Evolutionary conservation across 2,329 filamentous ascomycete species (phyloP), one percentile per base, ranked within the genome.

Genomic region (Diaporthe australafricana): DNA sequence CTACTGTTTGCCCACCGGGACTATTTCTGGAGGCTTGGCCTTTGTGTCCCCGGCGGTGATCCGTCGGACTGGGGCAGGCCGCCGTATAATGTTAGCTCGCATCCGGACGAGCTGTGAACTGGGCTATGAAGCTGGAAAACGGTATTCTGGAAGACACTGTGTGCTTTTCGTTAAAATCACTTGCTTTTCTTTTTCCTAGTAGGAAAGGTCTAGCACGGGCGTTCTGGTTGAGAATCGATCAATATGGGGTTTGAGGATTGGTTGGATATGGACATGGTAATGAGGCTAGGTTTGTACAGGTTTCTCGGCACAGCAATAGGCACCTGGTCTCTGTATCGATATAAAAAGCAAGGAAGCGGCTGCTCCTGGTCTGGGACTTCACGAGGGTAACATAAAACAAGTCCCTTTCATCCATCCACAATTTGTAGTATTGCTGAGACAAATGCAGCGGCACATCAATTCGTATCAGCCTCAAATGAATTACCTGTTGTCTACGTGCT

Each of bases 1-100:
- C 84, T 98, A 9, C 92, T 98, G 79, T 97, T 97, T 81, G 93
- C 95, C 1, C 96, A 99, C 83, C 87, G 96, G 48, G 96, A 99
- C 83, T 99, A 99, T 81, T 98, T 99, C 82, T 97, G 94, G 94
- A 88, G 96, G 70, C 82, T 99, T 68, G 96, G 96, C 0, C 84
- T 98, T 40, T 99, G 96, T 83, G 86, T 98, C 2, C 95, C 96
- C 0, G 93, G 93, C 16, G 93, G 93, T 16, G 92, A 93, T 79
- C 91, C 91, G 3, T 84, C 85, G 56, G 88, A 93, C 76, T 93
- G 92, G 92, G 89, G 86, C 22, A 83, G 87, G 73, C 84, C 87
- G 56, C 81, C 79, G 72, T 86, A 89, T 78, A 81, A 84, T 71
- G 77, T 84, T 25, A 76, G 75, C 25, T 77, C 77, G 55, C 25